Base-by-base conservation (phyloP, 2,329 filamentous ascomycete species). In the Beauveria caledonica region DNA sequence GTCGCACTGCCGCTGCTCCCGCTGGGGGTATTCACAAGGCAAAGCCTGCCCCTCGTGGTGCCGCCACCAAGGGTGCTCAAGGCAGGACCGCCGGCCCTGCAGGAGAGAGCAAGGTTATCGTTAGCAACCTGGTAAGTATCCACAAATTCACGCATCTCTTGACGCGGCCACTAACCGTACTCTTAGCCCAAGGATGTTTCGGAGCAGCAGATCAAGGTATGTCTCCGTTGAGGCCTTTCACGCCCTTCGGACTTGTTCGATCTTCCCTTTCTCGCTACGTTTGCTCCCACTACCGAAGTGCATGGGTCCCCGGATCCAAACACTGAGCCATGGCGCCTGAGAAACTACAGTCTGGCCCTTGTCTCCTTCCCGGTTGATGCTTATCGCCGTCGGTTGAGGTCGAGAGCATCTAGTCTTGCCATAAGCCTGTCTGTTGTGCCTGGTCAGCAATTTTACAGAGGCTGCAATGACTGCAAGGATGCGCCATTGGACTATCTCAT, bases 121-220 rank as follows among this genome's bases (percentile, higher is more conserved):
- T 99, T 78, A 96, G 91, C 87, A 95, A 95, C 81, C 84, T 99
- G 83, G 92, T 97, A 88, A 77, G 92, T 68, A 11, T 52, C 23
- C 8, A 9, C 21, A 19, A 15, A 40, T 27, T 21, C 3, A 44
- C 52, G 3, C 36, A 11, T 44, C 5, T 4, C 36, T 23, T 44
- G 11, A n/a, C 19, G 45, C 39, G 21, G 50, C 63, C 50, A 53
- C 82, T 88, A 79, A 89, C 76, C 29, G 55, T 27, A 9, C 19
- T 2, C 60, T 39, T 68, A 97, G 91, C 94, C 94, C 75, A 87
- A 88, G 81, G 94, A 99, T 86, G 92, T 99, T 77, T 90, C 86
- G 79, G 93, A 97, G 84, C 81, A 80, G 80, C 90, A 95, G 87
- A 95, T 99, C 81, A 97, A 99, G 94, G 94, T 99, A 99, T 95